Conservation (phyloP, 176 grass and related monocot species). For the Phragmites australis region DNA sequence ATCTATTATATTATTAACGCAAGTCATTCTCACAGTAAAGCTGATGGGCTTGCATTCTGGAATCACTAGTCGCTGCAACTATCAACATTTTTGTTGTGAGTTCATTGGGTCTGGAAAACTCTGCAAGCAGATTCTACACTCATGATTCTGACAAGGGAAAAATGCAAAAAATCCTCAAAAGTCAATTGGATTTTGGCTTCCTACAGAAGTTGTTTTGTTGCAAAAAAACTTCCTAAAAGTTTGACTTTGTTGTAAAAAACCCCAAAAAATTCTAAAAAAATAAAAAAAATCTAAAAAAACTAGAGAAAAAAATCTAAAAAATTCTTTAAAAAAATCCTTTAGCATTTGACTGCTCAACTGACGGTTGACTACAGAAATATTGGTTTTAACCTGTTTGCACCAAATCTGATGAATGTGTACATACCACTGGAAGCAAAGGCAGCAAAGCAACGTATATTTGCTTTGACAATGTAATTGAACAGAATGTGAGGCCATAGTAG, state of each 20-base stretch:
- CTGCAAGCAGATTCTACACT: not conserved
- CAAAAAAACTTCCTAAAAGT: no score
- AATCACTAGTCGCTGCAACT: not conserved
- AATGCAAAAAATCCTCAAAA: no score
- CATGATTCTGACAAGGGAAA: no score
- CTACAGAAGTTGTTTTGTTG: no score
- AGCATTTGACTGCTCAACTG: not conserved
- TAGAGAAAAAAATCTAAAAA: no score
- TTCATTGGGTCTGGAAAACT: not conserved
- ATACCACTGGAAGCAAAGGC: not conserved
- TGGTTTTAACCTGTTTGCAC: not conserved
- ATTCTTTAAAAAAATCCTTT: no score
- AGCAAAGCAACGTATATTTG: constrained; percentile 44
- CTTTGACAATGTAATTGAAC: constrained; percentile 31
- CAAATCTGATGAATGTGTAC: not conserved
- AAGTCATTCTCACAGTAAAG: not conserved
- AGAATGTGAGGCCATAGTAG: not conserved
- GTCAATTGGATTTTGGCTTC: no score
- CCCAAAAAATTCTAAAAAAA: no score
- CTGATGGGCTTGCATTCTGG: not conserved
- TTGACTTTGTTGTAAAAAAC: no score
- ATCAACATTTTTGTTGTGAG: not conserved
- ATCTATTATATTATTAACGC: not conserved
- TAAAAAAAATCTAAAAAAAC: no score
- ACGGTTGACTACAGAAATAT: not conserved